Evolutionary conservation across 148 eudicot genomes (phyloP).

Genomic region (Cornus controversa): DNA sequence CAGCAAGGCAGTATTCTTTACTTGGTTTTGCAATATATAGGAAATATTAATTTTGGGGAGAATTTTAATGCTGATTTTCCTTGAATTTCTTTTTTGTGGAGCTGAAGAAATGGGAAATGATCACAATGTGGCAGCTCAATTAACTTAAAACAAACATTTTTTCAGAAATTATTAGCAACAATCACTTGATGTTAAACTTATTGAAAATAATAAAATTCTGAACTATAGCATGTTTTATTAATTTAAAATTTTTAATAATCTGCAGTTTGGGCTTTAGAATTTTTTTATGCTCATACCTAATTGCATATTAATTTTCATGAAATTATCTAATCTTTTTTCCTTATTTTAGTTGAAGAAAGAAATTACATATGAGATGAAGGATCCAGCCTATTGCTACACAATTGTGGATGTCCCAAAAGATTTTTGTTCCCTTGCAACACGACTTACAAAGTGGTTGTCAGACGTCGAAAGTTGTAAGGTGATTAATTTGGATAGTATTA

Average conservation of each 20-base stretch:
- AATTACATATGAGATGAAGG: constrained; percentile 86
- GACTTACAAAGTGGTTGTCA: constrained; percentile 75
- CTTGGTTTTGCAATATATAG: background rate
- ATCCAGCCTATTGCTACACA: constrained; percentile 75
- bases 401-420: constrained; percentile 65
- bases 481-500: constrained; percentile 7
- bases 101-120: background rate
- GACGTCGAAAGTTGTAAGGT: constrained; percentile 90
- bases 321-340: background rate
- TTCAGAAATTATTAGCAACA: too few species aligned
- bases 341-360: constrained; percentile 61
- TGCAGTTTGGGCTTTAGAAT: background rate
- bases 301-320: background rate
- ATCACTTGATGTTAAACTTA: background rate
- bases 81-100: background rate
- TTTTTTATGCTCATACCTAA: background rate
- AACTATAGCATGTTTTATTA: background rate
- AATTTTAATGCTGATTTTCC: background rate
- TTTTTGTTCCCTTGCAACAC: constrained; percentile 70
- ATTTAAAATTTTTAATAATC: background rate
- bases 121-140: background rate
- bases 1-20: background rate
- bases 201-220: background rate
- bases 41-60: background rate
- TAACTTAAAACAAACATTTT: too few species aligned